Conservation (phyloP, 352 stramenopile genomes). For the Phytophthora syringae region DNA sequence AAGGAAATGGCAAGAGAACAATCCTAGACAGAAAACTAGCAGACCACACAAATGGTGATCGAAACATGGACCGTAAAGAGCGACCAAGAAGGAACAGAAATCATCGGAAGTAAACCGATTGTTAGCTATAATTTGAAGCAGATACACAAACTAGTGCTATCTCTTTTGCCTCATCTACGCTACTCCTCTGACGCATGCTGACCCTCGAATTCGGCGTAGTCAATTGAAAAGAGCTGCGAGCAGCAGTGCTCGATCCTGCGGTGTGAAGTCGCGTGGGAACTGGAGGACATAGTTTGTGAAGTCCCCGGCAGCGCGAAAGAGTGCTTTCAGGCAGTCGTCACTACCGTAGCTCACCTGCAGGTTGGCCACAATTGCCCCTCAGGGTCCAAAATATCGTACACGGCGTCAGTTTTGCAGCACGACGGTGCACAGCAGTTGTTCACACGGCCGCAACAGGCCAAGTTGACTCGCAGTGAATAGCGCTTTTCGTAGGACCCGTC, state of each 20-base stretch:
- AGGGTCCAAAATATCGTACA: slow-evolving; percentile 71
- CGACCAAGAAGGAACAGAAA: too few species aligned
- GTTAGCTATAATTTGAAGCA: too few species aligned
- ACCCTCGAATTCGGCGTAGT: slow-evolving; percentile 73
- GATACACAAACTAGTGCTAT: too few species aligned
- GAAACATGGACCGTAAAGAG: too few species aligned
- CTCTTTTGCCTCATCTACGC: too few species aligned
- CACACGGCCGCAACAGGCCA: slow-evolving; percentile 62
- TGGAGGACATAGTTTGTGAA: slow-evolving; percentile 72
- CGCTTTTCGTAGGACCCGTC: slow-evolving; percentile 62
- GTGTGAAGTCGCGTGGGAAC: slow-evolving; percentile 63
- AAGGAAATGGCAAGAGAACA: background rate
- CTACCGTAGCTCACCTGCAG: slow-evolving; percentile 61
- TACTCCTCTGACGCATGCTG: too few species aligned
- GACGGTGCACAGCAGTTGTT: slow-evolving; percentile 77
- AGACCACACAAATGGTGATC: too few species aligned
- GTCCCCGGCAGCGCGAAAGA: slow-evolving; percentile 42
- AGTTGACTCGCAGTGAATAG: slow-evolving; percentile 62
- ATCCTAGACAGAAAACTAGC: too few species aligned
- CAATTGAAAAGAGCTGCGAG: slow-evolving; percentile 67
- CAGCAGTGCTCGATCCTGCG: slow-evolving; percentile 60
- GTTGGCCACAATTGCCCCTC: slow-evolving; percentile 59
- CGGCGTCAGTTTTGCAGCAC: slow-evolving; percentile 65
- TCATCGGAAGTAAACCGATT: too few species aligned
- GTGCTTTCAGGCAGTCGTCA: slow-evolving; percentile 31